phyloP scores from a whole-genome alignment of 2,329 filamentous ascomycete species.

The Alternaria atra region DNA sequence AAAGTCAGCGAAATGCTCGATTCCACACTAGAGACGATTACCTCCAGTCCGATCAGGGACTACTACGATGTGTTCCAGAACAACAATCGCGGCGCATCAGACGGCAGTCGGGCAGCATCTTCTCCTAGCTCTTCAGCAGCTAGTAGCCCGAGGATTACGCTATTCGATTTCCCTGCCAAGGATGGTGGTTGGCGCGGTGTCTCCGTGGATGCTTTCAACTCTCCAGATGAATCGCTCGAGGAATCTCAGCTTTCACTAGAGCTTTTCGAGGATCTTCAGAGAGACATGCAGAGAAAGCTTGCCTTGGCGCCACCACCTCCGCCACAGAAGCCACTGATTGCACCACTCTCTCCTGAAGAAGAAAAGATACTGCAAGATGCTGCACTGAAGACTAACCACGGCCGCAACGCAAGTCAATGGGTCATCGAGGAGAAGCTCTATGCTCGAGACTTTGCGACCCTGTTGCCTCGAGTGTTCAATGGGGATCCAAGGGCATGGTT shows the following conservation, averaged over 20 bases:
- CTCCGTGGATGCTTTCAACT: constrained; percentile 19
- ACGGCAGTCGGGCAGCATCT: neutral
- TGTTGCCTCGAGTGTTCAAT: constrained; percentile 53
- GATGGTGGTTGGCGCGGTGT: constrained; percentile 24
- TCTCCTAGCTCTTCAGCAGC: neutral
- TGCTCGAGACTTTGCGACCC: constrained; percentile 69
- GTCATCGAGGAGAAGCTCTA: constrained; percentile 53
- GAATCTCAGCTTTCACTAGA: constrained; percentile 32
- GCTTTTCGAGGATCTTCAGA: constrained; percentile 29
- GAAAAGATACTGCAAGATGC: constrained; percentile 20
- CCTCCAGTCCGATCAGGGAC: constrained; percentile 18
- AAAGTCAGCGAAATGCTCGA: constrained; percentile 35
- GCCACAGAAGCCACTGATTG: constrained; percentile 30
- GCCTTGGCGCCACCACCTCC: constrained; percentile 18
- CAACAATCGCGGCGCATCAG: constrained; percentile 9
- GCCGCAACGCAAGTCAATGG: constrained; percentile 17
- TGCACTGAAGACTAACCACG: constrained; percentile 24
- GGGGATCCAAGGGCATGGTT: constrained; percentile 68
- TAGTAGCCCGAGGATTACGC: constrained; percentile 1
- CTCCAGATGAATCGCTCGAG: constrained; percentile 29
- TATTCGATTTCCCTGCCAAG: neutral
- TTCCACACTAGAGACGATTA: constrained; percentile 29
- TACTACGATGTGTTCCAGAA: constrained; percentile 15
- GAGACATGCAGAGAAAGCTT: constrained; percentile 24
- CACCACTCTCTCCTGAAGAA: constrained; percentile 29